These are phyloP conservation scores for Suillus hirtellus DNA, from an alignment of 768 basidiomycete species.

Conservation along the genomic window DNA sequence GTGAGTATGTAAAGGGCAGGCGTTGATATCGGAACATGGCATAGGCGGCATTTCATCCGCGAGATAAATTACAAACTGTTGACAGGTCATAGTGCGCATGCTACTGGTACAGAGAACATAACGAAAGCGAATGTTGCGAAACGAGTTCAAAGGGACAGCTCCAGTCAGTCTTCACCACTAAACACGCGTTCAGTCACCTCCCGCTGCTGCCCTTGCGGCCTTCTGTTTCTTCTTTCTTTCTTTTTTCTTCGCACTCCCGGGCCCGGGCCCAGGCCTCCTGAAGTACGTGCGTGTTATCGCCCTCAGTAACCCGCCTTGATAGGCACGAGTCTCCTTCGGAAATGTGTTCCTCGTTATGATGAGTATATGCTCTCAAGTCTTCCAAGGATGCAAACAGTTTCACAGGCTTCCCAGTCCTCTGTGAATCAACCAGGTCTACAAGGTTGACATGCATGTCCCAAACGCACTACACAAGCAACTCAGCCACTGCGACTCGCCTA, in stretches of 20 bases:
- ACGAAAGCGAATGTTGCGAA: not conserved
- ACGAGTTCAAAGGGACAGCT: not conserved
- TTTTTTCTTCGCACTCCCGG: slow-evolving; percentile 19
- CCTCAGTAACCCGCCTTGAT: slow-evolving; percentile 31
- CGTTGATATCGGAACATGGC: no score
- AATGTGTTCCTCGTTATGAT: slow-evolving; percentile 15
- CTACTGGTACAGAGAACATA: not conserved
- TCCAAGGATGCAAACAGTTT: slow-evolving; percentile 22
- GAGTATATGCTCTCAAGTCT: slow-evolving; percentile 27
- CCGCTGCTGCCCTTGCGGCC: slow-evolving; percentile 7
- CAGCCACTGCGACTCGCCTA: not conserved
- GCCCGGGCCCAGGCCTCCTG: slow-evolving; percentile 8
- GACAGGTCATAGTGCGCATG: not conserved
- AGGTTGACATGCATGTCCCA: slow-evolving; percentile 31
- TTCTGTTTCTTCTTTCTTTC: slow-evolving; percentile 19
- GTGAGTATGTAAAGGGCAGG: no score
- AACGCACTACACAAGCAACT: slow-evolving; percentile 7
- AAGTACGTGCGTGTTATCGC: slow-evolving; percentile 20
- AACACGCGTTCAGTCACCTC: not conserved
- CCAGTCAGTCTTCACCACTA: not conserved
- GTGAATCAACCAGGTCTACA: slow-evolving; percentile 31
- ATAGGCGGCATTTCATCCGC: no score
- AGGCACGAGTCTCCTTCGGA: slow-evolving; percentile 26
- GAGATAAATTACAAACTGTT: no score
- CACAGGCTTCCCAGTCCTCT: slow-evolving; percentile 18